A percentile compares a stretch with the other conserved stretches of the same genome.
phyloP scores from a whole-genome alignment of 1,139 yeast genomes.

The Diutina neorugosa region DNA sequence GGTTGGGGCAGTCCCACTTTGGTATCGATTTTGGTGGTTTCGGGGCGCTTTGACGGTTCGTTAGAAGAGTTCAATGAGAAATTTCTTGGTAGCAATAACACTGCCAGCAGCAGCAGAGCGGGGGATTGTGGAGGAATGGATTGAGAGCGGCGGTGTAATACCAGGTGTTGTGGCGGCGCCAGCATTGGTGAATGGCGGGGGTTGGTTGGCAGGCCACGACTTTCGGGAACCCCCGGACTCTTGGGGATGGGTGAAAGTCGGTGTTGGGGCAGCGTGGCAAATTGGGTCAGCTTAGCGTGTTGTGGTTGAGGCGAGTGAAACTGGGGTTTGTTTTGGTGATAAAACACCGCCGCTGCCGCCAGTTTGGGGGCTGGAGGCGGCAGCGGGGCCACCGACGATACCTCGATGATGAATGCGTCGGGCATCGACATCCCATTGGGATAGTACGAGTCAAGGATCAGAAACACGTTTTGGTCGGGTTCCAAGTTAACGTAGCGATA shows the following conservation, averaged over 20 bases:
- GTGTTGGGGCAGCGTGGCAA: neutral
- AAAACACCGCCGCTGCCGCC: neutral
- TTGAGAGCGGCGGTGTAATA: neutral
- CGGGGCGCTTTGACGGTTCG: neutral
- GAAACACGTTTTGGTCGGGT: slow-evolving; percentile 57
- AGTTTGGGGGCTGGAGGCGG: slow-evolving; percentile 1
- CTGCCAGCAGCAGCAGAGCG: slow-evolving; percentile 13
- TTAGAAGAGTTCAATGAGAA: slow-evolving; percentile 16
- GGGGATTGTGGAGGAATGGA: slow-evolving; percentile 2
- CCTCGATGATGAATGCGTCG: slow-evolving; percentile 53
- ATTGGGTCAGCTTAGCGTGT: neutral
- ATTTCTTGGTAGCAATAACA: slow-evolving; percentile 33
- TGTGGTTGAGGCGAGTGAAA: slow-evolving; percentile 2
- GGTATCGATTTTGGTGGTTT: neutral
- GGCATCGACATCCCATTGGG: slow-evolving; percentile 60
- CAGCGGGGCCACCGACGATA: slow-evolving; percentile 5
- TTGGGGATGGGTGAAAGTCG: slow-evolving; percentile 2
- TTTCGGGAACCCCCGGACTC: neutral
- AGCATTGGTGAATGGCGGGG: slow-evolving; percentile 6
- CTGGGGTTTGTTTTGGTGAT: neutral
- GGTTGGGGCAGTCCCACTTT: neutral
- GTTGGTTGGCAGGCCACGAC: slow-evolving; percentile 6
- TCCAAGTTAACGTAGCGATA: slow-evolving; percentile 19
- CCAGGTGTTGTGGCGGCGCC: neutral
- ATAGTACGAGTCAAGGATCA: slow-evolving; percentile 43